phyloP scores from a whole-genome alignment of 257 asterid genomes.

The Penstemon davidsonii region DNA sequence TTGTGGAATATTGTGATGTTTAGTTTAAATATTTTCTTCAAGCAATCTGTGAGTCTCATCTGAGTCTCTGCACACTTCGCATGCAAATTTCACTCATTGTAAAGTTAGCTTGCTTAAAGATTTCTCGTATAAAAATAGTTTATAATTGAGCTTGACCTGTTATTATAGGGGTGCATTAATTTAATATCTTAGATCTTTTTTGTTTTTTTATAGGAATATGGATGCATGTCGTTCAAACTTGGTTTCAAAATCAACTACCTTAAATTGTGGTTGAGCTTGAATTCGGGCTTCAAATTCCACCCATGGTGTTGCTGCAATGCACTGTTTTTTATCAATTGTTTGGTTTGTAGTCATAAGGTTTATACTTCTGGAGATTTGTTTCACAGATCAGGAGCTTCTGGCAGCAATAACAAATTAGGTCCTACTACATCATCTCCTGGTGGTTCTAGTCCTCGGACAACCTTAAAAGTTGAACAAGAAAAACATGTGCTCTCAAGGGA shows the following conservation, averaged over 20 bases:
- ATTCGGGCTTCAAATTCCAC: no score
- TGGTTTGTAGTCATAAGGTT: conserved; percentile 15
- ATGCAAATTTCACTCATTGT: no score
- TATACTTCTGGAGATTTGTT: conserved; percentile 26
- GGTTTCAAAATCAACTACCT: no score
- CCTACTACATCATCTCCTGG: conserved; percentile 61
- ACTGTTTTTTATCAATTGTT: conserved; percentile 15
- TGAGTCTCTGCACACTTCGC: no score
- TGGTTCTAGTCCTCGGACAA: conserved; percentile 61
- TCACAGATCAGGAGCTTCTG: conserved; percentile 66
- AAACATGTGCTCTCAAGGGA: conserved; percentile 67
- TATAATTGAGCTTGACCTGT: not conserved
- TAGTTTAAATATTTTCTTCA: no score
- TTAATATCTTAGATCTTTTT: not conserved
- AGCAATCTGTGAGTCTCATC: no score
- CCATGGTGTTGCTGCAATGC: conserved; percentile 9
- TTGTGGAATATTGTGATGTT: not conserved
- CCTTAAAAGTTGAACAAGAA: conserved; percentile 76
- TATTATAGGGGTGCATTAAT: conserved; percentile 7
- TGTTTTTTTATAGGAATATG: no score
- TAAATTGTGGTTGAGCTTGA: not conserved
- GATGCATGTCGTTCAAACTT: not conserved
- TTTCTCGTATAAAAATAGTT: not conserved
- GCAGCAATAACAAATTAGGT: conserved; percentile 59
- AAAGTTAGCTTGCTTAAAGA: not conserved